A percentile compares a stretch with the other conserved stretches of the same genome.
phyloP scores from a whole-genome alignment of 73 alveolate genomes.

The Tetrahymena malaccensis region DNA sequence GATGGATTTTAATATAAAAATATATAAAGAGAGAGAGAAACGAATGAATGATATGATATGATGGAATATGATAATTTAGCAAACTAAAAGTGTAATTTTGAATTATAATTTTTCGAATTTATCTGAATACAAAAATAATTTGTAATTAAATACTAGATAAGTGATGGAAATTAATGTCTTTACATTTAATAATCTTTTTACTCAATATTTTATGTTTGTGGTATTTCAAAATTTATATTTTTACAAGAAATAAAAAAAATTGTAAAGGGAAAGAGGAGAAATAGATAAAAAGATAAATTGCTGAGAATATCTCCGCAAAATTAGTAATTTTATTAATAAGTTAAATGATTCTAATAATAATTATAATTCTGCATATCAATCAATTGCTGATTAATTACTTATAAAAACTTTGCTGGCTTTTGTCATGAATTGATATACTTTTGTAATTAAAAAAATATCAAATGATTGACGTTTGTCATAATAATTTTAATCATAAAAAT shows the following conservation, averaged over 20 bases:
- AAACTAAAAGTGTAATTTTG: no score
- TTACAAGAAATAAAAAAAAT: not conserved
- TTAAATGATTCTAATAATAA: not conserved
- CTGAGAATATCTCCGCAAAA: not conserved
- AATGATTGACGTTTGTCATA: not conserved
- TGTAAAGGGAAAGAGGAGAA: not conserved
- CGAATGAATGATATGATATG: no score
- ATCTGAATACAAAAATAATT: no score
- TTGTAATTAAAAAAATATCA: not conserved
- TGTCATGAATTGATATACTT: not conserved
- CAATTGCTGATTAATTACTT: not conserved
- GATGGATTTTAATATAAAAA: no score
- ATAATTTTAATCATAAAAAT: not conserved
- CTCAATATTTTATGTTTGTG: not conserved
- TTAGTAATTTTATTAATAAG: not conserved
- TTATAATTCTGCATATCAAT: not conserved
- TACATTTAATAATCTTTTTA: not conserved
- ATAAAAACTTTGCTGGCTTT: not conserved
- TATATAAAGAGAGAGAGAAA: no score
- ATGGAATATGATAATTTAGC: no score
- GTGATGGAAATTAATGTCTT: not conserved
- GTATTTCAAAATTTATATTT: not conserved
- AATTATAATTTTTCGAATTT: no score
- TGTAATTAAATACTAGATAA: not conserved
- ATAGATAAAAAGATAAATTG: not conserved